Evolutionary conservation across 2,329 filamentous ascomycete species (phyloP).

Genomic region (Alternaria triticimaculans): DNA sequence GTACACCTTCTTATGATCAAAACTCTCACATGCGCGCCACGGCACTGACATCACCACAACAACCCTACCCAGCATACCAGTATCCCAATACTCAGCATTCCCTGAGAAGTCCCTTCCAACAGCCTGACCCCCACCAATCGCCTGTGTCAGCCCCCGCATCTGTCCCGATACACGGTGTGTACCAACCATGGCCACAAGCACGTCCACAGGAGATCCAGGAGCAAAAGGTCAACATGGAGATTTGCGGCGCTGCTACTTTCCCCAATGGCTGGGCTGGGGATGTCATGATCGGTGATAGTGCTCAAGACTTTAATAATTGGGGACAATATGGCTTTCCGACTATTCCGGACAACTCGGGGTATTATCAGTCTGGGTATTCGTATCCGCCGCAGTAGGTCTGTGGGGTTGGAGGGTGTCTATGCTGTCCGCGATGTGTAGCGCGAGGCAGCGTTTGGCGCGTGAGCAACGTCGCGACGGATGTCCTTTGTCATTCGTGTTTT

Average conservation of each 20-base stretch:
- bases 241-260: not conserved
- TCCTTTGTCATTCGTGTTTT: not conserved
- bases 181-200: not conserved
- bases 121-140: not conserved
- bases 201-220: not conserved
- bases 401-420: no score
- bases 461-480: not conserved
- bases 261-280: not conserved
- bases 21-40: not conserved
- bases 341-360: not conserved
- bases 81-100: not conserved
- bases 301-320: not conserved
- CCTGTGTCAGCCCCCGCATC: not conserved
- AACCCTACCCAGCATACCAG: not conserved
- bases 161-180: not conserved
- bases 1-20: not conserved
- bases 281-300: slow-evolving; percentile 1
- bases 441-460: not conserved
- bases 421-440: no score
- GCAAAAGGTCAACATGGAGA: slow-evolving; percentile 3
- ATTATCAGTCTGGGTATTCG: not conserved
- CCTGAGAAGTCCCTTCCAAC: not conserved
- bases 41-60: not conserved
- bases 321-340: not conserved
- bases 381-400: not conserved